Evolutionary conservation across 2,329 filamentous ascomycete species (phyloP).

Genomic region (Beauveria sp.): DNA sequence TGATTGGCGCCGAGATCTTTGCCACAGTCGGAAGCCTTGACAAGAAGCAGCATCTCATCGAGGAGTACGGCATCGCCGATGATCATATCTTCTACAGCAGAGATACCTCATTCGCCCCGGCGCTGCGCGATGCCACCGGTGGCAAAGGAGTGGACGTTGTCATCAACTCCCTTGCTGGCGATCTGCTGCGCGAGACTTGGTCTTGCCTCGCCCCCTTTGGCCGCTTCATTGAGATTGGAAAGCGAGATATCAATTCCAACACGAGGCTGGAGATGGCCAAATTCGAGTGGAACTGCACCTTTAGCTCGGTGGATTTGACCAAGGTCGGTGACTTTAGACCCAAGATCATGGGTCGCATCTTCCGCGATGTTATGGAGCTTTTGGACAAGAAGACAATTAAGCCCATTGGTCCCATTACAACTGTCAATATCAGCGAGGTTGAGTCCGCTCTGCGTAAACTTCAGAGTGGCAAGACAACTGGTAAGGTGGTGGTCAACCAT

Average conservation of each 20-base stretch:
- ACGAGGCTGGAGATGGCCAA: constrained; percentile 40
- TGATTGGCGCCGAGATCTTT: constrained; percentile 32
- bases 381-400: constrained; percentile 26
- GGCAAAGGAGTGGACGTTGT: constrained; percentile 61
- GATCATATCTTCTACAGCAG: constrained; percentile 23
- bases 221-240: constrained; percentile 38
- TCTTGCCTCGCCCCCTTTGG: constrained; percentile 36
- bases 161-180: constrained; percentile 43
- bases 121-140: constrained; percentile 20
- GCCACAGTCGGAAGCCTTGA: constrained; percentile 32
- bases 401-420: constrained; percentile 27
- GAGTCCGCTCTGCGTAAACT: constrained; percentile 29
- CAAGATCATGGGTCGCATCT: constrained; percentile 29
- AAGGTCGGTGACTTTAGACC: constrained; percentile 35
- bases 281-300: constrained; percentile 39
- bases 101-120: constrained; percentile 17
- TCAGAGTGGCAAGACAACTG: constrained; percentile 28
- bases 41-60: constrained; percentile 30
- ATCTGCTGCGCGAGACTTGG: constrained; percentile 34
- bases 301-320: constrained; percentile 38
- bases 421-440: constrained; percentile 30
- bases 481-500: constrained; percentile 38
- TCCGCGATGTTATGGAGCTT: constrained; percentile 29
- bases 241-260: constrained; percentile 30
- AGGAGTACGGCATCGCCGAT: constrained; percentile 28